Conservation (phyloP, 352 stramenopile species). For the Lagenidium giganteum region DNA sequence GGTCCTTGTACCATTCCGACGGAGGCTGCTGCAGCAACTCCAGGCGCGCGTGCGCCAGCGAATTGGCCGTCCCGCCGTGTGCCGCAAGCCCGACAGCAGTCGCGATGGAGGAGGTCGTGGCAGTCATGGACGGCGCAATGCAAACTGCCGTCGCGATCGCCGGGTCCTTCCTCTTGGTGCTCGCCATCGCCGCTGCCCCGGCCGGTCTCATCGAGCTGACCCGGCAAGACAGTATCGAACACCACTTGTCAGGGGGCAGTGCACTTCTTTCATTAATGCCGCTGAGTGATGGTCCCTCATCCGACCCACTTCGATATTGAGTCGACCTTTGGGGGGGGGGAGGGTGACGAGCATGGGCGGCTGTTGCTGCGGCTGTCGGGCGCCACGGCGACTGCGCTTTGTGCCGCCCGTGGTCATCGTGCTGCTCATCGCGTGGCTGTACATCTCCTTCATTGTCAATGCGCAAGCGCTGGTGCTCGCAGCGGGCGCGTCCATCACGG, state of each 20-base stretch:
- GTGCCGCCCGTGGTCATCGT: slow-evolving; percentile 45
- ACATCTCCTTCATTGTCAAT: slow-evolving; percentile 49
- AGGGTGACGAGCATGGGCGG: slow-evolving; percentile 21
- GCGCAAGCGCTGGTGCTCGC: slow-evolving; percentile 41
- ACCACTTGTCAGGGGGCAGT: too few species aligned
- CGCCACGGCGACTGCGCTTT: slow-evolving; percentile 45
- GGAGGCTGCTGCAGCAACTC: slow-evolving; percentile 59
- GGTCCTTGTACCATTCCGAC: slow-evolving; percentile 72
- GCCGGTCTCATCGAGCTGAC: too few species aligned
- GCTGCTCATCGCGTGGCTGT: slow-evolving; percentile 55
- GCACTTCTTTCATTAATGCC: too few species aligned
- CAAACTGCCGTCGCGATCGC: too few species aligned
- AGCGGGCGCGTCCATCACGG: slow-evolving; percentile 16
- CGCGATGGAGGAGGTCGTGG: too few species aligned
- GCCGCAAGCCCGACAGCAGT: too few species aligned
- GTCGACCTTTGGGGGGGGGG: not conserved
- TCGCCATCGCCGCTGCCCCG: too few species aligned
- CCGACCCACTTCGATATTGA: not conserved
- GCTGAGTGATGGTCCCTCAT: slow-evolving; percentile 18
- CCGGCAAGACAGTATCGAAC: too few species aligned
- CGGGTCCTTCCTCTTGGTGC: too few species aligned
- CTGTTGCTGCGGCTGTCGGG: slow-evolving; percentile 62
- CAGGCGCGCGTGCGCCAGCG: slow-evolving; percentile 23
- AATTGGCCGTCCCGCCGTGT: too few species aligned
- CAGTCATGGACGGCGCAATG: too few species aligned